These are phyloP conservation scores for Spinellus fusiger DNA, from an alignment of 192 early-diverging fungal genomes.

Conservation along the genomic window DNA sequence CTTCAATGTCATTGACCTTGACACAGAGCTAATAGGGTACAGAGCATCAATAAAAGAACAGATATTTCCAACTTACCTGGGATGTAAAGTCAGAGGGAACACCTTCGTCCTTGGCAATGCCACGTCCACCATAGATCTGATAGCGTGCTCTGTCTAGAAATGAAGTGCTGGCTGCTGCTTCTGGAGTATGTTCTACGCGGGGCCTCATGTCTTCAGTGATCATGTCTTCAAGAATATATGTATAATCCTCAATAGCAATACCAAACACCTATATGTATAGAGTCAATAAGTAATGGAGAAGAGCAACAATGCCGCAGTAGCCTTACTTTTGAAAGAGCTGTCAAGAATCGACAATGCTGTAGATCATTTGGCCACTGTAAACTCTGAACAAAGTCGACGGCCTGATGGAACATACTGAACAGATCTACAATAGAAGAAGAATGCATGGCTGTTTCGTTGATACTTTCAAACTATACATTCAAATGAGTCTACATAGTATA, in stretches of 20 bases:
- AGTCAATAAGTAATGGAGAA: background rate
- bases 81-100: conserved; percentile 45
- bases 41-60: background rate
- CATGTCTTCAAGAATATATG: conserved; percentile 40
- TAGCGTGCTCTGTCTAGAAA: conserved; percentile 19
- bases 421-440: conserved; percentile 78
- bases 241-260: conserved; percentile 60
- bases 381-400: conserved; percentile 63
- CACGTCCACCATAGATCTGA: conserved; percentile 17
- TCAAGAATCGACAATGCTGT: conserved; percentile 56
- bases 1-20: conserved; percentile 52
- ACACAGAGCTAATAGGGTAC: conserved; percentile 55
- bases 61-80: conserved; percentile 26
- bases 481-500: too few relatives aligned
- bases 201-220: conserved; percentile 38
- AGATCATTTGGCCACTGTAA: conserved; percentile 58
- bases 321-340: conserved; percentile 52
- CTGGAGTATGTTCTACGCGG: background rate
- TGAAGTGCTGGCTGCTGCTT: background rate
- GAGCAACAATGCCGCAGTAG: too few relatives aligned
- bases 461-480: conserved; percentile 44
- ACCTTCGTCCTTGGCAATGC: conserved; percentile 3
- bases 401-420: conserved; percentile 73
- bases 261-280: conserved; percentile 30
- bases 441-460: conserved; percentile 46